Evolutionary conservation across 2,329 filamentous ascomycete species (phyloP).

Genomic region (Monosporascus cannonballus): DNA sequence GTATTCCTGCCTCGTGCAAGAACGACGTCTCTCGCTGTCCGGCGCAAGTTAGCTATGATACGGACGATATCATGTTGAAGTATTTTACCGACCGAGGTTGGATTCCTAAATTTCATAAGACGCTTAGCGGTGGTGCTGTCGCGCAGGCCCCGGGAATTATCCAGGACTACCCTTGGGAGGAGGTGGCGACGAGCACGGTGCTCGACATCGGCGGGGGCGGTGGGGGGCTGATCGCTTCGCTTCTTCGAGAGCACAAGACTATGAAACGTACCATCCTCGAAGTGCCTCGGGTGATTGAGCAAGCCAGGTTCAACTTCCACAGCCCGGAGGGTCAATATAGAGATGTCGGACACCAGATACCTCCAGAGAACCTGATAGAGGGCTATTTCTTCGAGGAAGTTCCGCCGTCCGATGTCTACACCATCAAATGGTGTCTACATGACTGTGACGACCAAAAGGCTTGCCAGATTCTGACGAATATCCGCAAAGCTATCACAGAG

Average conservation of each 20-base stretch:
- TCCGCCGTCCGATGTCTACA: slow-evolving; percentile 23
- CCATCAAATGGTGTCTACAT: slow-evolving; percentile 36
- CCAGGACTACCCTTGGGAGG: slow-evolving; percentile 35
- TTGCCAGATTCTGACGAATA: slow-evolving; percentile 19
- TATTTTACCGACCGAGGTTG: slow-evolving; percentile 30
- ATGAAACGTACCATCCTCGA: slow-evolving; percentile 32
- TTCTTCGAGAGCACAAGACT: slow-evolving; percentile 24
- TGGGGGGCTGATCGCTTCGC: slow-evolving; percentile 28
- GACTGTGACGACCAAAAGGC: slow-evolving; percentile 32
- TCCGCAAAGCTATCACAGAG: slow-evolving; percentile 24
- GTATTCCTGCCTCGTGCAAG: slow-evolving; percentile 27
- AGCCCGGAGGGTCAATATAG: slow-evolving; percentile 20
- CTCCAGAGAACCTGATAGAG: slow-evolving; percentile 18
- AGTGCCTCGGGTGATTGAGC: slow-evolving; percentile 26
- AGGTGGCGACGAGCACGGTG: slow-evolving; percentile 25
- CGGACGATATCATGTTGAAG: slow-evolving; percentile 32
- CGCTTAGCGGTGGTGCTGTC: slow-evolving; percentile 29
- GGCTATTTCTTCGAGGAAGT: slow-evolving; percentile 33
- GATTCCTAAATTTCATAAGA: slow-evolving; percentile 28
- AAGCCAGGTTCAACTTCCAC: slow-evolving; percentile 20
- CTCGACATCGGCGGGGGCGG: slow-evolving; percentile 35
- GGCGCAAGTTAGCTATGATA: slow-evolving; percentile 34
- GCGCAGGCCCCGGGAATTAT: slow-evolving; percentile 34
- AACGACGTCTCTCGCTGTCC: slow-evolving; percentile 19
- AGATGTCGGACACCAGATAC: slow-evolving; percentile 27